Conservation (phyloP, 1,284 basidiomycete species). For the Papiliotrema fonsecae region DNA sequence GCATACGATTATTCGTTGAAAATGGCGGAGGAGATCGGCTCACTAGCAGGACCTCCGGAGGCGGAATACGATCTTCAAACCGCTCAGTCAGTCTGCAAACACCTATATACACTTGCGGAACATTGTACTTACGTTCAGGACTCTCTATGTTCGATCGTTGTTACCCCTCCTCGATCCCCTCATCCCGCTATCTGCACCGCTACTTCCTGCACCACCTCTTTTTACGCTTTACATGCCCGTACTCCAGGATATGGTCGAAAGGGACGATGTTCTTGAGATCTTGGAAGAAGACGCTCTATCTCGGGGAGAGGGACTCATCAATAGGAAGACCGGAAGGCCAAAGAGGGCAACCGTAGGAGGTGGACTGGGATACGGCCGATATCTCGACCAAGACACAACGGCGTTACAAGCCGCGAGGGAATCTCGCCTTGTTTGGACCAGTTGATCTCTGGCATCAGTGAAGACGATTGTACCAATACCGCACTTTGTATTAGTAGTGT, state of each 20-base stretch:
- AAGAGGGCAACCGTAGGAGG: slow-evolving; percentile 8
- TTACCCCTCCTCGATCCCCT: slow-evolving; percentile 51
- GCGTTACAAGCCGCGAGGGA: background rate
- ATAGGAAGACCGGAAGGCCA: slow-evolving; percentile 40
- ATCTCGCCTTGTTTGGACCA: background rate
- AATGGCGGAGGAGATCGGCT: slow-evolving; percentile 38
- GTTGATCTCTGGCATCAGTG: too few species aligned
- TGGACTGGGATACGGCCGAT: slow-evolving; percentile 5
- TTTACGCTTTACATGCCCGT: slow-evolving; percentile 68
- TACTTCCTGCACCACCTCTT: slow-evolving; percentile 52
- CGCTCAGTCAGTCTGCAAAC: slow-evolving; percentile 19
- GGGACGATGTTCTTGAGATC: slow-evolving; percentile 56
- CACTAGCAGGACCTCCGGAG: slow-evolving; percentile 8
- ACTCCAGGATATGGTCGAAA: slow-evolving; percentile 61
- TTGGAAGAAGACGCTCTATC: slow-evolving; percentile 30
- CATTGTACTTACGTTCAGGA: slow-evolving; percentile 10
- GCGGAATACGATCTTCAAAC: slow-evolving; percentile 10
- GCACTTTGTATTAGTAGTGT: too few species aligned
- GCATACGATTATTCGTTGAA: slow-evolving; percentile 15
- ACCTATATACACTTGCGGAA: too few species aligned
- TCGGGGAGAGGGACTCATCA: slow-evolving; percentile 28
- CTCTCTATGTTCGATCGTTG: slow-evolving; percentile 30
- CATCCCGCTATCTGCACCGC: slow-evolving; percentile 43
- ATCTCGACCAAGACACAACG: background rate
- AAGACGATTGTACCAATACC: too few species aligned